Percentiles rank a stretch among this genome's conserved stretches.
These are phyloP conservation scores for Podaxis pistillaris DNA, from an alignment of 768 basidiomycete species.

Conservation along the genomic window DNA sequence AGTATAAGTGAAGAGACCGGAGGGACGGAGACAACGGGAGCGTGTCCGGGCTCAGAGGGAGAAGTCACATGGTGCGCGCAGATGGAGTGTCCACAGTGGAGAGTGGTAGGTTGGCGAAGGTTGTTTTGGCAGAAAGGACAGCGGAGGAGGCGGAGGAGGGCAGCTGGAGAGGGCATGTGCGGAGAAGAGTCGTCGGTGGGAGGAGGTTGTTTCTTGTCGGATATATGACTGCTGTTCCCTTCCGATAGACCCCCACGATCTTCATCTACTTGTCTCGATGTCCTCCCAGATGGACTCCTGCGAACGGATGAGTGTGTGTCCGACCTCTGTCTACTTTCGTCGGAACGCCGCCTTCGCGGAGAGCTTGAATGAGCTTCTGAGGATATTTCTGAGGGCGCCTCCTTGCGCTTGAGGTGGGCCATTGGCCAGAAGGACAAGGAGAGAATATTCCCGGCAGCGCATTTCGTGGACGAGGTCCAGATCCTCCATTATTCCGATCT, in stretches of 20 bases:
- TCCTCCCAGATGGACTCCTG: not conserved
- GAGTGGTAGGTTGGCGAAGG: conserved; percentile 62
- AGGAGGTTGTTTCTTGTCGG: not conserved
- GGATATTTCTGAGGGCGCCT: not conserved
- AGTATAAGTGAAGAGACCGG: conserved; percentile 4
- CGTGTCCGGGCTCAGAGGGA: conserved; percentile 18
- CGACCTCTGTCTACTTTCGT: not conserved
- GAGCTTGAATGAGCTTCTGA: not conserved
- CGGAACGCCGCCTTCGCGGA: not conserved
- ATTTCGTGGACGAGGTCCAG: conserved; percentile 2
- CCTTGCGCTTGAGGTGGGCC: conserved; percentile 11
- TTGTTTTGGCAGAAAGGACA: conserved; percentile 60
- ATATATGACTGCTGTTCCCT: not conserved
- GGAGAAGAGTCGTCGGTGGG: not conserved
- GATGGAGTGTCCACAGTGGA: conserved; percentile 83
- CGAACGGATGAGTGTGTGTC: not conserved
- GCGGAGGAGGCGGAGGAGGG: conserved; percentile 35
- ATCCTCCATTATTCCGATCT: conserved; percentile 2
- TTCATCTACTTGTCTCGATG: conserved; percentile 8
- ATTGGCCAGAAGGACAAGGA: not conserved
- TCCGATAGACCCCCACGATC: conserved; percentile 12
- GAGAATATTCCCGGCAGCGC: not conserved
- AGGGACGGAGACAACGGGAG: not conserved
- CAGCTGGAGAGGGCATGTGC: conserved; percentile 18
- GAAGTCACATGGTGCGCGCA: conserved; percentile 52